Conservation (phyloP, 163 green algal species). For the Prototheca cutis region DNA sequence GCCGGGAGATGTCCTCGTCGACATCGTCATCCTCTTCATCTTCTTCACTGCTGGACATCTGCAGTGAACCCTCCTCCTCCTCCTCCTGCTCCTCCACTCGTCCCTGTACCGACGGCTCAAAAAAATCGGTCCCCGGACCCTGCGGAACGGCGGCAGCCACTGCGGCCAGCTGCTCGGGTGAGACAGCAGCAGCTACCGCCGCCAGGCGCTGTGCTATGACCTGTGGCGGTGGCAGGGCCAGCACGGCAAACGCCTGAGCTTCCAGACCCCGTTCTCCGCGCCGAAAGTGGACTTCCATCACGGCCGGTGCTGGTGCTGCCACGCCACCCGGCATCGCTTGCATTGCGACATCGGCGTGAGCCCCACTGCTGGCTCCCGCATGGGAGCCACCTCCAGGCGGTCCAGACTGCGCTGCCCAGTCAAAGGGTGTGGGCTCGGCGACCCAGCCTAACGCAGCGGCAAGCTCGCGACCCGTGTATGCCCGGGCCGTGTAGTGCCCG, state of each 20-base stretch:
- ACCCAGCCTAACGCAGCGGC: slow-evolving; percentile 7
- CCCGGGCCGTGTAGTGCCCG: slow-evolving; percentile 36
- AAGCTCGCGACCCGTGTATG: slow-evolving; percentile 27
- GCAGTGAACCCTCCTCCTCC: background rate
- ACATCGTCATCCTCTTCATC: too few species aligned
- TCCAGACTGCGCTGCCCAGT: background rate
- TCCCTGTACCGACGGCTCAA: background rate
- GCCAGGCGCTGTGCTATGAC: slow-evolving; percentile 6
- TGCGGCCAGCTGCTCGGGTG: background rate
- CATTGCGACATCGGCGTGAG: too few species aligned
- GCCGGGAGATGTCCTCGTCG: too few species aligned
- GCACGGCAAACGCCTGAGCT: background rate
- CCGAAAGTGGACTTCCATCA: background rate
- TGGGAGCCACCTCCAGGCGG: background rate
- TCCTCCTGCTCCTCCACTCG: slow-evolving; percentile 2
- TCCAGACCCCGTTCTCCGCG: background rate
- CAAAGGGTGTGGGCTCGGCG: background rate
- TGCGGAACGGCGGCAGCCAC: background rate
- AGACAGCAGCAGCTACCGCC: background rate
- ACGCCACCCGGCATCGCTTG: background rate
- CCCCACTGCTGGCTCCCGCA: too few species aligned
- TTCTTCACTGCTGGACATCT: too few species aligned
- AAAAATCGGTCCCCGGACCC: background rate
- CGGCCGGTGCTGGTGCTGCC: background rate
- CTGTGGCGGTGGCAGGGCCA: background rate